Conservation (phyloP, 345 rosid genomes). For the Isatis tinctoria region DNA sequence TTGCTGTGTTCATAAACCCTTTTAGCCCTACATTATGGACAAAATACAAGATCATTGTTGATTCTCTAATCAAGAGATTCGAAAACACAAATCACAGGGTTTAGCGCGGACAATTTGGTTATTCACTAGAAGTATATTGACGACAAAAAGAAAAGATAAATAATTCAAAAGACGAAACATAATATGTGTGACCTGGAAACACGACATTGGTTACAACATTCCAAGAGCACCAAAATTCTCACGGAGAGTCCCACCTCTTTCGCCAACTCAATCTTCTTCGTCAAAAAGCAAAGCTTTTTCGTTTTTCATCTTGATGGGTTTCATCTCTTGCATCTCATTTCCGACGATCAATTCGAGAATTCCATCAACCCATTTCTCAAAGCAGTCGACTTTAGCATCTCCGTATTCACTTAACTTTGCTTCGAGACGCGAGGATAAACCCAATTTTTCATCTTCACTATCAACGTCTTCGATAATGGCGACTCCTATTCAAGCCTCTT, state of each 20-base stretch:
- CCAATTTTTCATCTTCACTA: conserved; percentile 12
- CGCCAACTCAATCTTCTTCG: conserved; percentile 7
- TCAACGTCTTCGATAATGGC: conserved; percentile 36
- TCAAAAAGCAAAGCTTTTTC: conserved; percentile 3
- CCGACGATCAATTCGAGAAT: conserved; percentile 13
- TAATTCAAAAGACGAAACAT: neutral
- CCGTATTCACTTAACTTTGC: conserved; percentile 17
- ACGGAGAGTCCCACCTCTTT: neutral
- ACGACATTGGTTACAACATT: conserved; percentile 12
- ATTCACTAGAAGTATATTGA: neutral
- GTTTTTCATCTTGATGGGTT: conserved; percentile 40
- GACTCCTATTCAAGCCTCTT: conserved; percentile 41
- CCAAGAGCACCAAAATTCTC: conserved; percentile 16
- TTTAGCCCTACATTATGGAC: no score
- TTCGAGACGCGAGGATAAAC: conserved; percentile 13
- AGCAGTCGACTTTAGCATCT: neutral
- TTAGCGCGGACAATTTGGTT: neutral
- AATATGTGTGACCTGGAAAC: conserved; percentile 11
- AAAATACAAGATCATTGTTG: no score
- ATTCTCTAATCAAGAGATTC: no score
- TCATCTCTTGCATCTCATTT: conserved; percentile 28
- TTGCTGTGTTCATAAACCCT: no score
- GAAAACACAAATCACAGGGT: neutral
- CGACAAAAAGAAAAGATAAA: neutral
- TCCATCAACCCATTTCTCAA: conserved; percentile 11